Base-by-base conservation (phyloP, 2,329 filamentous ascomycete species). In the Raffaelea ambrosiae region DNA sequence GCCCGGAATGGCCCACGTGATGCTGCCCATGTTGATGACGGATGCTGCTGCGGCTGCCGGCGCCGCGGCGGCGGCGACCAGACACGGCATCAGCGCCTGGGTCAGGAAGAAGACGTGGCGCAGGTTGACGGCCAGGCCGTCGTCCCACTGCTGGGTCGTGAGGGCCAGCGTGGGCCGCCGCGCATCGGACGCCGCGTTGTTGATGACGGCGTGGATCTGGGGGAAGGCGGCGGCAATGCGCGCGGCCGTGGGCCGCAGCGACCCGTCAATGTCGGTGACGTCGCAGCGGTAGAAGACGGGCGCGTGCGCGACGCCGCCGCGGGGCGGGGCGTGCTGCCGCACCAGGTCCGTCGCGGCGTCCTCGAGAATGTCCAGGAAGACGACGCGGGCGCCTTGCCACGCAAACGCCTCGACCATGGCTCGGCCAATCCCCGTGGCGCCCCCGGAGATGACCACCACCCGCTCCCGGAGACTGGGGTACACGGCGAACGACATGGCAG, bases 41-140 rank as follows among this genome's bases (percentile, higher is more conserved):
- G 59, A 63, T 10, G 65, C 64, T 9, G n/a, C n/a, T n/a, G n/a
- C n/a, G n/a, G n/a, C n/a, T n/a, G n/a, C n/a, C n/a, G n/a, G n/a
- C n/a, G 44, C 53, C 1, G 58, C 58, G 7, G 16, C 18, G 18
- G 55, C 47, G 8, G 46, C 48, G 46, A 58, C 54, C 62, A 70
- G 66, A 3, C 53, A 57, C 2, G 66, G 63, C 1, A 61, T 44
- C n/a, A 69, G 53, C 13, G 62, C 59, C 53, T 69, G 65, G 13
- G 66, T 65, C 7, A 70, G 57, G 56, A 69, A 67, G 59, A 70
- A 67, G 48, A 66, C 62, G 38, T 74, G 71, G 0, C 69, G 59
- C 26, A 73, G 59, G 48, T 73, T 74, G 21, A 66, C 61, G 36
- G 65, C 66, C 35, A 77, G 54, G 51, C 69, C 67, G 5, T 52